Conservation (phyloP, 2,329 filamentous ascomycete species). For the Monosporascus sp. region DNA sequence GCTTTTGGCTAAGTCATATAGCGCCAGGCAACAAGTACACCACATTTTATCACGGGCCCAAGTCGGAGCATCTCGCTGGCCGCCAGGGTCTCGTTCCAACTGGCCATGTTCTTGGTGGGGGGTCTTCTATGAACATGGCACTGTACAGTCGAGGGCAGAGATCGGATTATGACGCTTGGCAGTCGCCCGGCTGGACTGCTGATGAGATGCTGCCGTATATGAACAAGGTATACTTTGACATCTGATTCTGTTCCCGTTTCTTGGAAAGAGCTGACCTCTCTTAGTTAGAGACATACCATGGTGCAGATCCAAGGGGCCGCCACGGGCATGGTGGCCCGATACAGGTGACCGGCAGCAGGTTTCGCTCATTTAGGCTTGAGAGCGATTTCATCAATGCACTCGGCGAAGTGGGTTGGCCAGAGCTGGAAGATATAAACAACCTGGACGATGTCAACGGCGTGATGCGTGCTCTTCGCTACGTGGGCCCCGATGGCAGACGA, state of each 20-base stretch:
- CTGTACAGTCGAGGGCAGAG: constrained; percentile 30
- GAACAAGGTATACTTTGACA: constrained; percentile 29
- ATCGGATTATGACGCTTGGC: constrained; percentile 25
- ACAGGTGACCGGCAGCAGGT: not conserved
- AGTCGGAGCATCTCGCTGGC: not conserved
- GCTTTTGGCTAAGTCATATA: constrained; percentile 4
- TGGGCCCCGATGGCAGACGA: not conserved
- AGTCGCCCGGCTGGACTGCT: constrained; percentile 22
- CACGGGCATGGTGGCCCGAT: not conserved
- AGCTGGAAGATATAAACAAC: not conserved
- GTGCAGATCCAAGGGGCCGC: not conserved
- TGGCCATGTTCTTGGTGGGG: constrained; percentile 47
- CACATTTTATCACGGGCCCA: constrained; percentile 2
- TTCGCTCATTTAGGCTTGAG: not conserved
- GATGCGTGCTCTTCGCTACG: not conserved
- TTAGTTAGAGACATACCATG: not conserved
- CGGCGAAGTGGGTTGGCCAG: not conserved
- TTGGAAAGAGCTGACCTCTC: not conserved
- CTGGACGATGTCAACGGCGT: not conserved
- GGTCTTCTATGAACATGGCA: constrained; percentile 43
- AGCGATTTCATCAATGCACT: not conserved
- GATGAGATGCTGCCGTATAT: constrained; percentile 18
- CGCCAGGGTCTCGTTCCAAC: constrained; percentile 8
- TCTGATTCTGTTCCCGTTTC: no score
- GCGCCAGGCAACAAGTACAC: constrained; percentile 3